These are phyloP conservation scores for Cyclostephanos tholiformis DNA, from an alignment of 108 stramenopile genomes.

Conservation along the genomic window DNA sequence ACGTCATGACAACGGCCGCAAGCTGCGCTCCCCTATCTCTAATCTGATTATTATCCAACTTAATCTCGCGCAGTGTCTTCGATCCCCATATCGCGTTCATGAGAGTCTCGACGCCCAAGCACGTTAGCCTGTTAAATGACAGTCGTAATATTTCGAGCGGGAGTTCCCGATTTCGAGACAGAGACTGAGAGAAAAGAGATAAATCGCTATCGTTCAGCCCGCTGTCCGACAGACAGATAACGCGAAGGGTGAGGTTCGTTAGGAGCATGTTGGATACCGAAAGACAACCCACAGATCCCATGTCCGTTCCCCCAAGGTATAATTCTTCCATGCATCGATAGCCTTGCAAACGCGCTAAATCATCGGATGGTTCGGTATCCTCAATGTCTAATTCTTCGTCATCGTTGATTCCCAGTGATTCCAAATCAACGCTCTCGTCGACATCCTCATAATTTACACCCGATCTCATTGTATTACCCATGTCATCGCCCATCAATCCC, in stretches of 20 bases:
- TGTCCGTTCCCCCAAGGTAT: constrained; percentile 54
- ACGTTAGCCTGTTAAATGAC: constrained; percentile 77
- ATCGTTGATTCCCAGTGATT: constrained; percentile 22
- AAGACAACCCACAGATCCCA: constrained; percentile 59
- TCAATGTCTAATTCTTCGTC: constrained; percentile 19
- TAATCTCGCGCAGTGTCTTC: constrained; percentile 64
- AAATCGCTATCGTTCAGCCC: constrained; percentile 67
- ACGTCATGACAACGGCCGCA: constrained; percentile 76
- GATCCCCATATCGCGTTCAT: constrained; percentile 91
- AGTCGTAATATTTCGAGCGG: constrained; percentile 64
- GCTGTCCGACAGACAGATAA: constrained; percentile 67
- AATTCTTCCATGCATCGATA: constrained; percentile 64
- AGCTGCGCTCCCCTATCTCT: constrained; percentile 86
- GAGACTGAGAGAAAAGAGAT: constrained; percentile 69
- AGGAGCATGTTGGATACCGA: constrained; percentile 72
- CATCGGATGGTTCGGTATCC: constrained; percentile 43
- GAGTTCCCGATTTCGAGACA: constrained; percentile 70
- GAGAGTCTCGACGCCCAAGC: constrained; percentile 77
- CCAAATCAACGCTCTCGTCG: constrained; percentile 17
- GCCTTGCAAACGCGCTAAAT: constrained; percentile 31
- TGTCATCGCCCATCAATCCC: constrained; percentile 13
- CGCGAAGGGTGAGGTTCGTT: constrained; percentile 60
- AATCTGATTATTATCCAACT: constrained; percentile 81
- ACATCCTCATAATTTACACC: constrained; percentile 19
- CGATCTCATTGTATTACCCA: not conserved